A percentile compares a stretch with the other conserved stretches of the same genome.
These are phyloP conservation scores for Globisporangium rhizosaccharum DNA, from an alignment of 352 stramenopile genomes.

Conservation along the genomic window DNA sequence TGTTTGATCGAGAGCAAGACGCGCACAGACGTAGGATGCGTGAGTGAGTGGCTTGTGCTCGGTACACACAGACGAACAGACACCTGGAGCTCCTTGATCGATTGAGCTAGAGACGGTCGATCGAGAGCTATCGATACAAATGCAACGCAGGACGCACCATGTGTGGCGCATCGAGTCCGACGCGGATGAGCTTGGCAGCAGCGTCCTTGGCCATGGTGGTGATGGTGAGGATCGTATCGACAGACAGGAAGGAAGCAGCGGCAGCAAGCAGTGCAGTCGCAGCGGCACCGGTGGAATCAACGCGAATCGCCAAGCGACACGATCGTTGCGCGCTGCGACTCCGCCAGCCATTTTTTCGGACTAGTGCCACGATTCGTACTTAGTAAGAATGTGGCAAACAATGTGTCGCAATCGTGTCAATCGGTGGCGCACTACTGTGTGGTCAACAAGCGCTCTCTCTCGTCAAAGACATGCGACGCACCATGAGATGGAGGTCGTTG, in stretches of 20 bases:
- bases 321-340: neutral
- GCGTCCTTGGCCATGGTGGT: slow-evolving; percentile 56
- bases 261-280: neutral
- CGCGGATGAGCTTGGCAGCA: slow-evolving; percentile 62
- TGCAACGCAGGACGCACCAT: slow-evolving; percentile 36
- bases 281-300: neutral
- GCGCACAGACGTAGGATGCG: neutral
- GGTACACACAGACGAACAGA: neutral
- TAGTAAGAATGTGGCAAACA: neutral
- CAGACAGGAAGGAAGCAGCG: neutral
- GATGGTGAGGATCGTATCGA: neutral
- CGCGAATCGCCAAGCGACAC: neutral
- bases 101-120: neutral
- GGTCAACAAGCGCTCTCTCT: neutral
- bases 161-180: slow-evolving; percentile 72
- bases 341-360: neutral
- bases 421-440: neutral
- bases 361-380: neutral
- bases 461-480: neutral
- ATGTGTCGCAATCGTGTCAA: neutral
- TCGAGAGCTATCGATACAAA: neutral
- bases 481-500: neutral
- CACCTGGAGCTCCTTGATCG: neutral
- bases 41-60: neutral
- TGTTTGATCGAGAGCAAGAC: slow-evolving; percentile 13